These are phyloP conservation scores for Microbotryum saponariae DNA, from an alignment of 1,284 basidiomycete species.

Conservation along the genomic window DNA sequence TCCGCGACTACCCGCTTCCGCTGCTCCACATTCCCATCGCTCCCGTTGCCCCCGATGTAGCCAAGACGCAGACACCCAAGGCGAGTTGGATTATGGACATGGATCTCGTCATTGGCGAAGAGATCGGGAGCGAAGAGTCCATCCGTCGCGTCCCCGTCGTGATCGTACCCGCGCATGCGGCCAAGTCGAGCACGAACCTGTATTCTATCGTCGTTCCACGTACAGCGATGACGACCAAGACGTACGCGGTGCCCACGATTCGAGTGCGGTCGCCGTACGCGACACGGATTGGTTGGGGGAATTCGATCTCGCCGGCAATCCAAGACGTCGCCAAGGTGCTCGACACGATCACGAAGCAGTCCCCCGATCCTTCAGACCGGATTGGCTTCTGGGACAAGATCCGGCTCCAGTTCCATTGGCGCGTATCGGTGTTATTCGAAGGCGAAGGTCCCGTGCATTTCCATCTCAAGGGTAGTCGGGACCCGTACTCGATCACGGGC, in stretches of 20 bases:
- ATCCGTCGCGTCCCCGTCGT: conserved; percentile 64
- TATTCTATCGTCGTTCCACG: conserved; percentile 57
- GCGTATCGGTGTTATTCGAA: conserved; percentile 60
- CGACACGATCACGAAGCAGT: conserved; percentile 70
- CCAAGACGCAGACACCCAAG: conserved; percentile 37
- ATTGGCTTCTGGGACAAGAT: conserved; percentile 96
- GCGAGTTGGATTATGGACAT: conserved; percentile 57
- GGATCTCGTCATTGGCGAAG: conserved; percentile 82
- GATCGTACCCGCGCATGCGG: conserved; percentile 53
- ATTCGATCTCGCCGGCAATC: conserved; percentile 77
- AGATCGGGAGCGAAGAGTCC: conserved; percentile 64
- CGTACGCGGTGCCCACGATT: conserved; percentile 71
- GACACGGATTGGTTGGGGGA: conserved; percentile 79
- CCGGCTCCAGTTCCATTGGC: conserved; percentile 77
- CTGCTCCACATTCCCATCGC: conserved; percentile 46
- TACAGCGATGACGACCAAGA: conserved; percentile 91
- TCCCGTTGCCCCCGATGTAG: conserved; percentile 7
- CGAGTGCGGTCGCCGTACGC: conserved; percentile 57
- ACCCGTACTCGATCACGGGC: conserved; percentile 70
- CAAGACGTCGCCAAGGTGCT: conserved; percentile 80
- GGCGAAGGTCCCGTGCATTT: conserved; percentile 60
- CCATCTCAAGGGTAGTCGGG: conserved; percentile 77
- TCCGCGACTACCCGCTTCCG: conserved; percentile 64
- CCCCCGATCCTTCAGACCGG: conserved; percentile 76
- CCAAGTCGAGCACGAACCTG: conserved; percentile 47